Conservation (phyloP, 176 grass and related monocot species). For the Ampelocalamus luodianensis region DNA sequence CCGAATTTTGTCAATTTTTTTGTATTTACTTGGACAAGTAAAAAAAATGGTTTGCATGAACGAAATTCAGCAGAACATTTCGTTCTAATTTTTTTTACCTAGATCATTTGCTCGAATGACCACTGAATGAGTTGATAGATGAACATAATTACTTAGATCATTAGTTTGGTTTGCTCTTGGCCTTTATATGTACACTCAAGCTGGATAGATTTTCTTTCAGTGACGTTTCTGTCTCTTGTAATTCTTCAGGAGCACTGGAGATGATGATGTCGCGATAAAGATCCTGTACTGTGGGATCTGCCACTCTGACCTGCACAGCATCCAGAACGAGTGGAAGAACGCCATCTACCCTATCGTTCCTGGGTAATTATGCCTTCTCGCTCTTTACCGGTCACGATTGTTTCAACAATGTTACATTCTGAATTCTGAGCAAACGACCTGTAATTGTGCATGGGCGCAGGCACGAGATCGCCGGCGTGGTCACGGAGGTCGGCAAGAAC, state of each 20-base stretch:
- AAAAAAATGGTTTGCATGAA: background rate
- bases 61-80: background rate
- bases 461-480: constrained; percentile 77
- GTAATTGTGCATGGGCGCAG: constrained; percentile 18
- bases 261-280: constrained; percentile 75
- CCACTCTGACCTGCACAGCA: constrained; percentile 74
- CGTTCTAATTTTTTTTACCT: no score
- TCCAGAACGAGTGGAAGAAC: constrained; percentile 79
- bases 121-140: background rate
- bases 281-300: constrained; percentile 80
- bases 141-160: no score
- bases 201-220: background rate
- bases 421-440: background rate
- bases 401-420: background rate
- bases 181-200: background rate
- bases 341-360: constrained; percentile 63
- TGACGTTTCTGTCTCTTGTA: background rate
- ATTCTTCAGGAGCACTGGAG: constrained; percentile 64
- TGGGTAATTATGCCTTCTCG: constrained; percentile 39
- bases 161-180: background rate
- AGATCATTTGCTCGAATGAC: background rate
- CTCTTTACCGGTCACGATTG: background rate
- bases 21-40: background rate
- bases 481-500: constrained; percentile 65
- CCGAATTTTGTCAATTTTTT: background rate